Base-by-base conservation (phyloP, 148 eudicot genomes). In the Cornus kousa region DNA sequence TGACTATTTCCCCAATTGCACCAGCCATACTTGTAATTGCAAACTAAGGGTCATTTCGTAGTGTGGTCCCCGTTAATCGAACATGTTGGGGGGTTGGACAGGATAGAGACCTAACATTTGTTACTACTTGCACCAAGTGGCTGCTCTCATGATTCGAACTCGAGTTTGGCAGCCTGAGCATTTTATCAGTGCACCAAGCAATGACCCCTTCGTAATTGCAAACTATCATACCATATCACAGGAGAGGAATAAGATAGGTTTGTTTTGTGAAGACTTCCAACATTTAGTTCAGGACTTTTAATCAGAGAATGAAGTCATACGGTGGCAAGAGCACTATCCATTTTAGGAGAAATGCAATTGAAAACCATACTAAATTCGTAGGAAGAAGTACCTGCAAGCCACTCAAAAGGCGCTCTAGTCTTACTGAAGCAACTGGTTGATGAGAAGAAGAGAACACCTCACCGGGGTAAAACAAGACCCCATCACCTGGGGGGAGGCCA, bases 401-500 rank as follows among this genome's bases (percentile, higher is more conserved):
- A 84, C 98, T 96, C 59, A 93, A 82, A 82, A 96, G 97, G 75
- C 99, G 92, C 86, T 96, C 99, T 64, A 96, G 82, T 82, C 99
- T 87, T 28, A 93, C 77, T 20, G 99, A 96, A 82, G 99, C 99
- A 68, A 96, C 97, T 6, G 99, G 99, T 76, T 96, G 86, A 77
- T 88, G 86, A 1, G 97, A 96, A 75, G 95, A 83, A 23, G 99
- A 86, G 89, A 96, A 96, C 67, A 88, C 99, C 86, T 96, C 95
- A 40, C 99, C 98, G 46, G 99, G 99, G 85, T 96, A 96, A 85
- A 85, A 96, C 81, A 96, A 88, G 78, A 96, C 99, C 35, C 99
- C 99, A 46, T 96, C 99, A 73, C 99, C 99, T 7, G 99, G 97
- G 71, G 99, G 99, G 75, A 96, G 98, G 79, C 99, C 99, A 75